phyloP scores from a whole-genome alignment of 345 rosid species.

The Ceriops zippeliana region DNA sequence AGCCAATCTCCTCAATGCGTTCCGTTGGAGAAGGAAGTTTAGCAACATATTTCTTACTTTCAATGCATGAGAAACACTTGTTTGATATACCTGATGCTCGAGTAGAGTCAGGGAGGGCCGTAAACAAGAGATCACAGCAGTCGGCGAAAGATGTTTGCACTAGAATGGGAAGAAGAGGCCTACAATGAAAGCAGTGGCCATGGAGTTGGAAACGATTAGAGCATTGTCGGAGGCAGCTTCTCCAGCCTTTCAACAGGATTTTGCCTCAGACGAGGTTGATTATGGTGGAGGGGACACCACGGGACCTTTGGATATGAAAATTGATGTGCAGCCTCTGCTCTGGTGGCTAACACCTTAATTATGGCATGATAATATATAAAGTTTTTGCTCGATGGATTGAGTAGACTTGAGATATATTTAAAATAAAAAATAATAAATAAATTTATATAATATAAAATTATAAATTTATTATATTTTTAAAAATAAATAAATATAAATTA shows the following conservation, averaged over 20 bases:
- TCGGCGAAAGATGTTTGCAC: neutral
- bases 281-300: neutral
- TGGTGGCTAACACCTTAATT: too few relatives aligned
- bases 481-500: too few relatives aligned
- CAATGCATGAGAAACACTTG: neutral
- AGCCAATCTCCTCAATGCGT: too few relatives aligned
- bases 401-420: too few relatives aligned
- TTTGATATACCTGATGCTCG: neutral
- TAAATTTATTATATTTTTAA: too few relatives aligned
- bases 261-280: neutral
- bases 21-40: too few relatives aligned
- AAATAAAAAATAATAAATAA: too few relatives aligned
- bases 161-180: conserved; percentile 10
- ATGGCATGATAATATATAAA: too few relatives aligned
- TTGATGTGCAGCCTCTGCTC: too few relatives aligned
- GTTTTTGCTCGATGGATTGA: too few relatives aligned
- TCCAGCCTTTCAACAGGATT: neutral
- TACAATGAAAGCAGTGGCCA: neutral
- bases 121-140: neutral
- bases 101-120: neutral
- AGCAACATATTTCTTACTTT: too few relatives aligned
- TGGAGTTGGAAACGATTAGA: conserved; percentile 5
- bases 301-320: neutral
- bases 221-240: neutral
- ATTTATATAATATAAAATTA: too few relatives aligned